A percentile compares a stretch with the other conserved stretches of the same genome.
Evolutionary conservation across 495 filamentous ascomycete genomes (phyloP).

Genomic region (Hypoxylon perforatum): DNA sequence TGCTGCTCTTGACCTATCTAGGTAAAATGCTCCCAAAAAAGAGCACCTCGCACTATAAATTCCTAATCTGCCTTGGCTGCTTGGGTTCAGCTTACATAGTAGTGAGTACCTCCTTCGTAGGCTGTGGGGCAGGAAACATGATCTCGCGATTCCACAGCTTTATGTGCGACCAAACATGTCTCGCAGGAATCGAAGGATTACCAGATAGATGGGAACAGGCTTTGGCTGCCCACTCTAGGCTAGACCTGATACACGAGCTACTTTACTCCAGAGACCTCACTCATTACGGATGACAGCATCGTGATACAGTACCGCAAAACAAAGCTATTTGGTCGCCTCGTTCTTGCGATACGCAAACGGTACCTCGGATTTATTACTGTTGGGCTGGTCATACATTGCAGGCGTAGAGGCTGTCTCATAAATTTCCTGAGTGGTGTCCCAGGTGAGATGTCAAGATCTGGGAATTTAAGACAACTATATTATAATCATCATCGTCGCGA

Average conservation of each 20-base stretch:
- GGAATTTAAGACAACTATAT: conserved; percentile 1
- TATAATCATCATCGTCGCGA: neutral
- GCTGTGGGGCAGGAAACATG: neutral
- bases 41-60: conserved; percentile 14
- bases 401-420: neutral
- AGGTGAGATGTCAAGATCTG: neutral
- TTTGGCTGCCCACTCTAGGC: too few relatives aligned
- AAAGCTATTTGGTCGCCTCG: conserved; percentile 5
- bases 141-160: neutral
- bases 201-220: neutral
- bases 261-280: neutral
- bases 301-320: conserved; percentile 14
- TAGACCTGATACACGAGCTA: neutral
- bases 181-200: conserved; percentile 3
- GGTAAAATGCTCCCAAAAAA: neutral
- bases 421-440: neutral
- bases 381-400: neutral
- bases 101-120: neutral
- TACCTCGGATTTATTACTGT: conserved; percentile 14
- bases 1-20: neutral
- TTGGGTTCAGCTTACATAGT: conserved; percentile 11
- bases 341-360: conserved; percentile 22
- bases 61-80: conserved; percentile 1
- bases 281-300: neutral
- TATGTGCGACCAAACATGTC: conserved; percentile 10